Evolutionary conservation across 495 filamentous ascomycete species (phyloP).

Genomic region (Talaromyces adpressus): DNA sequence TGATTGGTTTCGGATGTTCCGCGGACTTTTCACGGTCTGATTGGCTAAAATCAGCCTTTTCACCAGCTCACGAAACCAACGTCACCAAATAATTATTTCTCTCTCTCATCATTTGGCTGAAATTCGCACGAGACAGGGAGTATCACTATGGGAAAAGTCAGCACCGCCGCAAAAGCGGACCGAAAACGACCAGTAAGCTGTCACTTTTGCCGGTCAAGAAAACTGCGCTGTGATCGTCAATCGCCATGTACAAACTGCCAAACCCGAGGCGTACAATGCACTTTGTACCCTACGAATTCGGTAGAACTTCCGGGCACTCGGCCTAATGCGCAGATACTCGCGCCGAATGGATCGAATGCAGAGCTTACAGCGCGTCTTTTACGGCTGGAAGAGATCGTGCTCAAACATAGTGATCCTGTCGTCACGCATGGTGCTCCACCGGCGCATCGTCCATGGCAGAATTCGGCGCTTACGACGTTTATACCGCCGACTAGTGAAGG

Average conservation of each 20-base stretch:
- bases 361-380: conserved; percentile 18
- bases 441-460: background rate
- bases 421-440: background rate
- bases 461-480: background rate
- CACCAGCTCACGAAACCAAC: background rate
- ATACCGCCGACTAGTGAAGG: conserved; percentile 1
- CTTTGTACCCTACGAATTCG: conserved; percentile 11
- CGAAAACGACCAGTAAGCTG: conserved; percentile 29
- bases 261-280: conserved; percentile 28
- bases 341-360: conserved; percentile 1
- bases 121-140: no score
- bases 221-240: conserved; percentile 35
- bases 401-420: conserved; percentile 5
- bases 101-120: no score
- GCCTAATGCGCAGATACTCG: background rate
- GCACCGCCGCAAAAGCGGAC: conserved; percentile 8
- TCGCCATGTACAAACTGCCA: conserved; percentile 37
- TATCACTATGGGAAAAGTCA: background rate
- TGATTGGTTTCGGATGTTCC: conserved; percentile 15
- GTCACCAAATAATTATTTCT: background rate
- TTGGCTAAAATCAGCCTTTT: conserved; percentile 7
- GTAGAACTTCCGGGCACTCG: conserved; percentile 3
- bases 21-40: conserved; percentile 12
- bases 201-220: conserved; percentile 37
- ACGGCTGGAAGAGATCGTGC: conserved; percentile 20